Percentiles rank a stretch among this genome's conserved stretches.
These are phyloP conservation scores for Aspergillus haitiensis DNA, from an alignment of 495 filamentous ascomycete genomes.

Conservation along the genomic window DNA sequence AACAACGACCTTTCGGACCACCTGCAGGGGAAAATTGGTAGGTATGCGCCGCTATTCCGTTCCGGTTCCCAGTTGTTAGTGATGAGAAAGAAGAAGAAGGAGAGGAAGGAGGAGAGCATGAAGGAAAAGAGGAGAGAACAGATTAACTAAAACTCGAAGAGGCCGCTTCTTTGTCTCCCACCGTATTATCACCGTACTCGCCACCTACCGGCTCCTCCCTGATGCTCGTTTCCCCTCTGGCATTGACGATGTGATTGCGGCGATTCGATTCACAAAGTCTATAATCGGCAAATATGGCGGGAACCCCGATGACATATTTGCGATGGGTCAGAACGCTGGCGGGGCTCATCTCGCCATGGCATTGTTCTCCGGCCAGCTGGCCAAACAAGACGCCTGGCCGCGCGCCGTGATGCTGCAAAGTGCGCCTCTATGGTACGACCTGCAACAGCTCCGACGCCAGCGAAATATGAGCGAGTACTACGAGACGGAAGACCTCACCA, in stretches of 20 bases:
- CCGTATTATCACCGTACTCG: slow-evolving; percentile 3
- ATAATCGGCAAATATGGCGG: background rate
- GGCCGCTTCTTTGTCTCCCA: slow-evolving; percentile 3
- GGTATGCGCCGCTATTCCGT: too few species aligned
- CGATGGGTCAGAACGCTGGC: slow-evolving; percentile 7
- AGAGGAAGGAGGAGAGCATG: too few species aligned
- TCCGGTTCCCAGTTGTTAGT: too few species aligned
- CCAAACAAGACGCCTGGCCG: background rate
- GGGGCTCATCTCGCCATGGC: slow-evolving; percentile 11
- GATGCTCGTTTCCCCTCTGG: slow-evolving; percentile 5
- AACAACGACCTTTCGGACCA: slow-evolving; percentile 6
- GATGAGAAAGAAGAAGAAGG: too few species aligned
- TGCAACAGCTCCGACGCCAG: background rate
- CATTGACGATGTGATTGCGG: slow-evolving; percentile 4
- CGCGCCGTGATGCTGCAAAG: slow-evolving; percentile 6
- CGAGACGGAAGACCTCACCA: background rate
- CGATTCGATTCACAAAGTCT: background rate
- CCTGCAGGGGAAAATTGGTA: slow-evolving; percentile 10
- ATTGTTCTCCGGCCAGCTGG: background rate
- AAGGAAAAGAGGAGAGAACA: too few species aligned
- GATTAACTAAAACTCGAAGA: background rate
- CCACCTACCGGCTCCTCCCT: slow-evolving; percentile 9
- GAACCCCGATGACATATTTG: background rate
- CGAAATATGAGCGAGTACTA: slow-evolving; percentile 10
- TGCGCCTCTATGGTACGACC: slow-evolving; percentile 6